Base-by-base conservation (phyloP, 2,329 filamentous ascomycete genomes). In the Claviceps quebecensis region DNA sequence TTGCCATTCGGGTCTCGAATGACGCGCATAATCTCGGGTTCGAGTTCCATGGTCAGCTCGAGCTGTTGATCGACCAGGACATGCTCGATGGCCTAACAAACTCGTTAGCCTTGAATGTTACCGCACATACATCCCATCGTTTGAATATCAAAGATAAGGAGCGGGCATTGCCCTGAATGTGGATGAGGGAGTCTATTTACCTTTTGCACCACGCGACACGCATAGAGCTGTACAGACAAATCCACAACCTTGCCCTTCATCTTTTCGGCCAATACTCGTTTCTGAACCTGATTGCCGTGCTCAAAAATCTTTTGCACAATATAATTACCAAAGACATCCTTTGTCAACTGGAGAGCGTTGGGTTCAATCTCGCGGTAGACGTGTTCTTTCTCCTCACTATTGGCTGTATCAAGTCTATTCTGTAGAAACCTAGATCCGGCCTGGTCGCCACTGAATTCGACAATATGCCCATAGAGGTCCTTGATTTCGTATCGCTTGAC, bases 241-340 rank as follows among this genome's bases (percentile, higher is more conserved):
- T 82, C 78, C 45, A 86, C 71, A 13, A 97, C 81, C 61, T 90
- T 86, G 6, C 86, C 86, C 65, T 84, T 87, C 89, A 97, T 96
- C 65, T 86, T 82, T 56, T 82, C 81, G 1, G 88, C 89, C 43
- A 98, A 69, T 2, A 86, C 76, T 66, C 84, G 89, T 72, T 98
- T 98, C 70, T 98, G 93, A 0, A 83, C 78, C 67, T 95, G 90
- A 58, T 88, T 94, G 40, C 93, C 91, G 65, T 97, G 88, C 65
- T 97, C 91, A 56, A 97, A 96, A 63, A 97, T 83, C 65, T 96
- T 97, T 63, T 98, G 93, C 40, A 97, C 90, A 38, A 98, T 93
- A 63, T 97, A 98, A 66, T 98, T 98, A 50, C 93, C 93, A 63
- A 96, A 98, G 0, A 97, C 84, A 65, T 97, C 93, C 45, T 84